A percentile compares a stretch with the other conserved stretches of the same genome.
phyloP scores from a whole-genome alignment of 495 filamentous ascomycete genomes.

The Tuber borchii region DNA sequence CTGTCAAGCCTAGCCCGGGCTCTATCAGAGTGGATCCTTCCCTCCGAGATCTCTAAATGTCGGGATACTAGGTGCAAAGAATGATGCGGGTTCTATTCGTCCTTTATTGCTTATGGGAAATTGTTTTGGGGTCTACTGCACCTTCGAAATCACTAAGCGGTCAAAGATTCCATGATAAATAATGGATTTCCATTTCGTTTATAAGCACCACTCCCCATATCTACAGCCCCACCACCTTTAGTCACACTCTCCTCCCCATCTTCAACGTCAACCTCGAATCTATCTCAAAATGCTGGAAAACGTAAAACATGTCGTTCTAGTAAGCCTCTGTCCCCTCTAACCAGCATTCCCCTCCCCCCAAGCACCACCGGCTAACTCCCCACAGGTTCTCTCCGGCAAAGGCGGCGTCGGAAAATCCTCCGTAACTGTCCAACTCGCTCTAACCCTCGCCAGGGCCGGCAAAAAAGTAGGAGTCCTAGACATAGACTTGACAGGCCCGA shows the following conservation, averaged over 20 bases:
- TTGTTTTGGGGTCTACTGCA: too few species aligned
- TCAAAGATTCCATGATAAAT: background rate
- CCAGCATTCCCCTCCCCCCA: conserved; percentile 16
- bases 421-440: conserved; percentile 86
- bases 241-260: background rate
- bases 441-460: conserved; percentile 80
- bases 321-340: conserved; percentile 39
- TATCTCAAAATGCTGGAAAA: conserved; percentile 50
- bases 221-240: background rate
- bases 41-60: background rate
- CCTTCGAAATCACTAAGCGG: background rate
- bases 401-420: conserved; percentile 97
- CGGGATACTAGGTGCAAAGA: background rate
- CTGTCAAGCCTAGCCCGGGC: background rate
- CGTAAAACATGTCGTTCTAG: conserved; percentile 57
- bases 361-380: conserved; percentile 18
- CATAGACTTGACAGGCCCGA: conserved; percentile 91
- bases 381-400: conserved; percentile 85
- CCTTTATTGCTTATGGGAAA: background rate
- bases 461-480: conserved; percentile 78
- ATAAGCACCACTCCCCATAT: background rate
- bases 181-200: background rate
- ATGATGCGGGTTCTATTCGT: background rate
- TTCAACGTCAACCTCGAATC: background rate
- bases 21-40: background rate